Percentiles rank a stretch among this genome's conserved stretches.
Evolutionary conservation across 2,329 filamentous ascomycete species (phyloP).

Genomic region (Didymella sp.): DNA sequence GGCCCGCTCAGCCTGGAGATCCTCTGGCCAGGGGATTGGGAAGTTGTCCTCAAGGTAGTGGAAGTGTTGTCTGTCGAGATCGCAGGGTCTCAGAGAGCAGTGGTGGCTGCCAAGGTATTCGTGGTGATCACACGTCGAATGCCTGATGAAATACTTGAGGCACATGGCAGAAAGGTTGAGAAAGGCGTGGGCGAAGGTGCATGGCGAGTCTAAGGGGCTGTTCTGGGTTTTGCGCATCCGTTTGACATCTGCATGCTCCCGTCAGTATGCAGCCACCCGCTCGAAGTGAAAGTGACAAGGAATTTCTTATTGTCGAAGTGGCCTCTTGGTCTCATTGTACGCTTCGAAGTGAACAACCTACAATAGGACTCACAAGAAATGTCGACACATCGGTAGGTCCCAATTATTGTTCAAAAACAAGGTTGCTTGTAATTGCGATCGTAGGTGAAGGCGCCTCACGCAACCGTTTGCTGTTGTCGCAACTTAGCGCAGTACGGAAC

Average conservation of each 20-base stretch:
- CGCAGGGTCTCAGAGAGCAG: conserved; percentile 6
- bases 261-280: neutral
- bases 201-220: neutral
- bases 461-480: neutral
- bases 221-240: neutral
- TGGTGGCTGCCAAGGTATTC: conserved; percentile 16
- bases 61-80: conserved; percentile 7
- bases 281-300: conserved; percentile 6
- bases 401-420: neutral
- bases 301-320: neutral
- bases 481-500: neutral
- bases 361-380: neutral
- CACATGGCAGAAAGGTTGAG: conserved; percentile 1
- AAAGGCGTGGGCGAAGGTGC: neutral
- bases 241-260: conserved; percentile 11
- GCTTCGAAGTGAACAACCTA: neutral
- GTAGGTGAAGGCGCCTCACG: neutral
- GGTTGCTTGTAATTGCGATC: neutral
- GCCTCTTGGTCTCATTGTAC: neutral
- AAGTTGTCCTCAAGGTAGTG: conserved; percentile 9
- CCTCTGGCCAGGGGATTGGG: neutral
- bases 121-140: conserved; percentile 6
- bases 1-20: neutral
- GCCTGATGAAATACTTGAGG: conserved; percentile 9
- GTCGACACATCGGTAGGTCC: neutral